Percentiles rank a stretch among this genome's conserved stretches.
phyloP scores from a whole-genome alignment of 768 basidiomycete genomes.

The Boletus sp. region DNA sequence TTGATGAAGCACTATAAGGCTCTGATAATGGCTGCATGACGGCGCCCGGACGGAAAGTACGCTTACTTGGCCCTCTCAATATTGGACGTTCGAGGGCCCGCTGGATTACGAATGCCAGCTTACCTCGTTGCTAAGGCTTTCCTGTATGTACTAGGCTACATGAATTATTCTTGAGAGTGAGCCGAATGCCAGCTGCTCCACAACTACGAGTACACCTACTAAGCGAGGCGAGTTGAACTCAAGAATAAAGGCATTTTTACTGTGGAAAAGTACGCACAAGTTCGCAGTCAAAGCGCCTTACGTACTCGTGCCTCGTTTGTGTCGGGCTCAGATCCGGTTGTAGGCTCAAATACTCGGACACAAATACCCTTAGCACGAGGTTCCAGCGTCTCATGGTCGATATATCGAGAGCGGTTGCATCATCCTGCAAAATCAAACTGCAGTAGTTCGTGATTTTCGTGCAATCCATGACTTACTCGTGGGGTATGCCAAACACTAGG shows the following conservation, averaged over 20 bases:
- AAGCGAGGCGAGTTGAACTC: slow-evolving; percentile 4
- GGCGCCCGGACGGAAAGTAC: slow-evolving; percentile 2
- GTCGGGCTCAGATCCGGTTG: slow-evolving; percentile 43
- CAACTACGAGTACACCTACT: slow-evolving; percentile 19
- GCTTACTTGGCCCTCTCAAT: slow-evolving; percentile 1
- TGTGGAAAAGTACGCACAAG: slow-evolving; percentile 38
- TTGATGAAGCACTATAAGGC: slow-evolving; percentile 43
- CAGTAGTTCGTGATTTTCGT: neutral
- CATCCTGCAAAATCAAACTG: slow-evolving; percentile 56
- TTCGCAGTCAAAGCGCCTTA: slow-evolving; percentile 42
- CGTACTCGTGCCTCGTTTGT: slow-evolving; percentile 18
- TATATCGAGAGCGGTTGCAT: slow-evolving; percentile 79
- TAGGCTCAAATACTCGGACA: slow-evolving; percentile 84
- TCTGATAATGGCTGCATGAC: slow-evolving; percentile 26
- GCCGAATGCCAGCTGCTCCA: neutral
- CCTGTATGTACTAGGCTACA: slow-evolving; percentile 1
- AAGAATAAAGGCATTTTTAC: neutral
- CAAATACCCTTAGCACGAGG: slow-evolving; percentile 80
- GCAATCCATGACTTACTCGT: slow-evolving; percentile 42
- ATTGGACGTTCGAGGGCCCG: neutral
- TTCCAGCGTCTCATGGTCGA: slow-evolving; percentile 90
- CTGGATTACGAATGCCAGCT: neutral
- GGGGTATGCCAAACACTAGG: slow-evolving; percentile 87
- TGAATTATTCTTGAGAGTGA: neutral
- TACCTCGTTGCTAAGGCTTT: neutral